A percentile compares a stretch with the other conserved stretches of the same genome.
Evolutionary conservation across 345 rosid species (phyloP).

Genomic region (Diplotaxis tenuifolia): DNA sequence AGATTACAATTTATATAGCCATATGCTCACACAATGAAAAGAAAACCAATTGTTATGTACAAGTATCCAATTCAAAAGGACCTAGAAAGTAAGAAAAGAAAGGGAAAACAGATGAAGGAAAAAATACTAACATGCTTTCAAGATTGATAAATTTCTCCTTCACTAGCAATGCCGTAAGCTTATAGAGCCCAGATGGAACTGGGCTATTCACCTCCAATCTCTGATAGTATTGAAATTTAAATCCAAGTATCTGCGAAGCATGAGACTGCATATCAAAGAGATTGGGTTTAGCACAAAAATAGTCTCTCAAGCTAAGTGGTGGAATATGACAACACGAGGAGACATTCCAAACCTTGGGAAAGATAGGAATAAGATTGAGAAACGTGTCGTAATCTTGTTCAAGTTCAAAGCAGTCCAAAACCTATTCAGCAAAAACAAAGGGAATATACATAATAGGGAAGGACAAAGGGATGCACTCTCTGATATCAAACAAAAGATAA

Average conservation of each 20-base stretch:
- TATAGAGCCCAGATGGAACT: constrained; percentile 85
- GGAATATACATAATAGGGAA: constrained; percentile 18
- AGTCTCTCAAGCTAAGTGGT: constrained; percentile 7
- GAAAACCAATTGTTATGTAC: too few species aligned
- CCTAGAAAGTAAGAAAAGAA: constrained; percentile 6
- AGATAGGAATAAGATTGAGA: constrained; percentile 85
- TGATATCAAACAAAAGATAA: constrained; percentile 22
- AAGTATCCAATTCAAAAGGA: too few species aligned
- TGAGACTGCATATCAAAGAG: constrained; percentile 72
- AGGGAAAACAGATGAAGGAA: neutral
- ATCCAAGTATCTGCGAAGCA: constrained; percentile 99
- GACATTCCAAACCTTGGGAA: constrained; percentile 71
- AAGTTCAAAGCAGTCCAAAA: constrained; percentile 93
- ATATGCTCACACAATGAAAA: constrained; percentile 14
- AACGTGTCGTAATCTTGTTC: constrained; percentile 70
- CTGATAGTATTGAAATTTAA: constrained; percentile 96
- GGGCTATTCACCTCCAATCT: constrained; percentile 74
- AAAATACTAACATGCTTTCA: constrained; percentile 78
- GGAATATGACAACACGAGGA: constrained; percentile 11
- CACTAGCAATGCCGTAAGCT: constrained; percentile 90
- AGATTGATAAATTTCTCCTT: constrained; percentile 90
- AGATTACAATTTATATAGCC: constrained; percentile 7
- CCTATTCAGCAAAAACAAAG: constrained; percentile 47
- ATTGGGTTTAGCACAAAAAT: constrained; percentile 18
- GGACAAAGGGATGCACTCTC: constrained; percentile 17